Conservation (phyloP, 345 rosid genomes). For the Garcia nutans region DNA sequence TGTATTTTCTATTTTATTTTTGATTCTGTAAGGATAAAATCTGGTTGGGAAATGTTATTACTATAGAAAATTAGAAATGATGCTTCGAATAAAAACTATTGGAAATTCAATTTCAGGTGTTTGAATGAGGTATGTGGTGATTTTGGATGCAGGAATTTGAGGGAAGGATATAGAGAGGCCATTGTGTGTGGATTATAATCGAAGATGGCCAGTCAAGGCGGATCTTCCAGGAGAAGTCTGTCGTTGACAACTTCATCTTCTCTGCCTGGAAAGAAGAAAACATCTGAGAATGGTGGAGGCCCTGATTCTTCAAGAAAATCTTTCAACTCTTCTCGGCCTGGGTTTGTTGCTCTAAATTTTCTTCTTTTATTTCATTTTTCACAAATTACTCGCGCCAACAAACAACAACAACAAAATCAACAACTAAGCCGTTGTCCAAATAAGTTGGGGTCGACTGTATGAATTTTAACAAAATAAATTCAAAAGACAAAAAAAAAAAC, state of each 20-base stretch:
- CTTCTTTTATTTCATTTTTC: no score
- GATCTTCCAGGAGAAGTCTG: constrained; percentile 65
- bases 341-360: constrained; percentile 36
- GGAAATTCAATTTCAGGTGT: background rate
- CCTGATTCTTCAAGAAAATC: constrained; percentile 59
- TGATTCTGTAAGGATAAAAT: no score
- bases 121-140: background rate
- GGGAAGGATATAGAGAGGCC: background rate
- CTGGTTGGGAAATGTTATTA: no score
- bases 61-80: background rate
- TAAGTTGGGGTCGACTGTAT: no score
- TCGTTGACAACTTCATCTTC: constrained; percentile 46
- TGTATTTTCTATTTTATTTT: background rate
- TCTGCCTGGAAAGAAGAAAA: constrained; percentile 50
- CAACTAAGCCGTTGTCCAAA: no score
- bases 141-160: constrained; percentile 3
- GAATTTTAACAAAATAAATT: no score
- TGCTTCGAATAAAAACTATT: background rate
- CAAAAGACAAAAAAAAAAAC: no score
- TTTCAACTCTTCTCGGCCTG: constrained; percentile 54
- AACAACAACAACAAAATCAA: no score
- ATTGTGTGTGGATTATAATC: constrained; percentile 10
- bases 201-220: constrained; percentile 75
- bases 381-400: background rate
- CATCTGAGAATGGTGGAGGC: constrained; percentile 45